phyloP scores from a whole-genome alignment of 2,329 filamentous ascomycete genomes.

The Pestalotiopsis sp. region DNA sequence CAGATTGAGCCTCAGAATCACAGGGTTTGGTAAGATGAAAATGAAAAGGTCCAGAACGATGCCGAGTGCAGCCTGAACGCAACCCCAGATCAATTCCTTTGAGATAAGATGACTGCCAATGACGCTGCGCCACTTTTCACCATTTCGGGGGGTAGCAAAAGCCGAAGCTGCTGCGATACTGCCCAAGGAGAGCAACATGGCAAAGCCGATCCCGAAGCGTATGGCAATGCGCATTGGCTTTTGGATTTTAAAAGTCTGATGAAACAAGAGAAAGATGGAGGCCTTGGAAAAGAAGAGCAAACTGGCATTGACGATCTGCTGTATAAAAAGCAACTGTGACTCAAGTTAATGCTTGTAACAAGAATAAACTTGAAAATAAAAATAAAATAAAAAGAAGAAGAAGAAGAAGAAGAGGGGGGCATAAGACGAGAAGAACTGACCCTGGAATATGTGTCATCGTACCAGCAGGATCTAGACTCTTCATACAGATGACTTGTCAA shows the following conservation, averaged over 20 bases:
- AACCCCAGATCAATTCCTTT: not conserved
- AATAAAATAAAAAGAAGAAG: not conserved
- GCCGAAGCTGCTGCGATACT: constrained; percentile 9
- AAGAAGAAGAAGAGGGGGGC: not conserved
- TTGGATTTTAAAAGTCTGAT: constrained; percentile 13
- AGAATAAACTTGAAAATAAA: not conserved
- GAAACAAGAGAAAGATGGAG: constrained; percentile 14
- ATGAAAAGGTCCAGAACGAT: constrained; percentile 3
- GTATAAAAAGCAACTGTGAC: not conserved
- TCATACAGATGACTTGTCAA: not conserved
- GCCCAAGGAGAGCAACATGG: constrained; percentile 6
- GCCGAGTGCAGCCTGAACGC: not conserved
- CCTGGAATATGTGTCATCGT: not conserved
- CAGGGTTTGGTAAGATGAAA: constrained; percentile 14
- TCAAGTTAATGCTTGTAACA: not conserved
- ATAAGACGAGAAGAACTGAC: not conserved
- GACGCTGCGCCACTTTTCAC: not conserved
- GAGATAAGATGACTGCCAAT: not conserved
- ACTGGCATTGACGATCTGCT: constrained; percentile 6
- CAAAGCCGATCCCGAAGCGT: constrained; percentile 14
- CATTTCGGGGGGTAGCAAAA: not conserved
- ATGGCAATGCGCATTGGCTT: constrained; percentile 12
- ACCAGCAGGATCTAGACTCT: not conserved
- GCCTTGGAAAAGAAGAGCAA: constrained; percentile 15
- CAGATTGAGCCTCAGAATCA: constrained; percentile 12